These are phyloP conservation scores for Candida ponderosae DNA, from an alignment of 805 yeast genomes.

Conservation along the genomic window DNA sequence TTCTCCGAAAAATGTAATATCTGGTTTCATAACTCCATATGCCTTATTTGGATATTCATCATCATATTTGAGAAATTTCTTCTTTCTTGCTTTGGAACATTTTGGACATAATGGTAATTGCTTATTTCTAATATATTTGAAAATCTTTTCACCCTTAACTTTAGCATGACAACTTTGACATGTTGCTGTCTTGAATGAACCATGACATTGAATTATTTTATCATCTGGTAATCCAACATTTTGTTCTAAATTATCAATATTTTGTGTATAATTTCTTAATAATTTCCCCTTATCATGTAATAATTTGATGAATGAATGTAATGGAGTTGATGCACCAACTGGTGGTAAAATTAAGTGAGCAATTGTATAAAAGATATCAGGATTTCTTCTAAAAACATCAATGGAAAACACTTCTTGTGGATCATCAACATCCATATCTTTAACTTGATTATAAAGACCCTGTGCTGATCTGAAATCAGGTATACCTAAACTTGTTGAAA, in stretches of 20 bases:
- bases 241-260: conserved; percentile 82
- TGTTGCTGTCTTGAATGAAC: conserved; percentile 83
- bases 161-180: conserved; percentile 69
- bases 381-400: conserved; percentile 63
- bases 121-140: conserved; percentile 45
- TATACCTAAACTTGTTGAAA: conserved; percentile 81
- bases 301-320: conserved; percentile 72
- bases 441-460: conserved; percentile 71
- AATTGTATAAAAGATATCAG: conserved; percentile 74
- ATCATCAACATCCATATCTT: conserved; percentile 63
- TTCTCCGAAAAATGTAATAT: conserved; percentile 89
- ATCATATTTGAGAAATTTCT: conserved; percentile 19
- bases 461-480: conserved; percentile 90
- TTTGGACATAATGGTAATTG: conserved; percentile 68
- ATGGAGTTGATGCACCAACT: conserved; percentile 54
- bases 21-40: conserved; percentile 84
- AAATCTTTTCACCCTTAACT: conserved; percentile 60
- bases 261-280: conserved; percentile 82
- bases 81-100: conserved; percentile 41
- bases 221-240: conserved; percentile 65
- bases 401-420: conserved; percentile 89
- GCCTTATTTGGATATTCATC: conserved; percentile 32
- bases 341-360: conserved; percentile 84
- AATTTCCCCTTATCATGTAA: conserved; percentile 72
- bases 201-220: conserved; percentile 82